Base-by-base conservation (phyloP, 2,329 filamentous ascomycete species). In the Apiospora rasikravindrae region DNA sequence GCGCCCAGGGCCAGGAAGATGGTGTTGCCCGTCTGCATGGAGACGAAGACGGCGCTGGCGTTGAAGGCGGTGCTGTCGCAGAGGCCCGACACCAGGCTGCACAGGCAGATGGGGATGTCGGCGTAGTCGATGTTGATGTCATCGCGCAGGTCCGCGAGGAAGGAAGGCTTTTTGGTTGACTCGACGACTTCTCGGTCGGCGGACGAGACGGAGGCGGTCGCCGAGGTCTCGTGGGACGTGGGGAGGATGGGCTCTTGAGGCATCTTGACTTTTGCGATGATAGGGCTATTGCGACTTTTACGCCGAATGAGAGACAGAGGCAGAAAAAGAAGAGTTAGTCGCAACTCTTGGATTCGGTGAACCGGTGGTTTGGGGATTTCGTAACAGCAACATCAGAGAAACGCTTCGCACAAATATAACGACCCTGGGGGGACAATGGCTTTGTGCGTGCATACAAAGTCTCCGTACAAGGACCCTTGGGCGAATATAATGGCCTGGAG, bases 1-100 rank as follows among this genome's bases (percentile, higher is more conserved):
- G 88, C 86, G 71, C 88, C 89, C 29, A 91, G 86, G 24, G 87
- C 89, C 51, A 91, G 84, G 80, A 91, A 90, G 76, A 91, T 87
- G 13, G 89, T 91, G 80, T 91, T 91, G 51, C 89, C 89, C 83
- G 82, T 84, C 73, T 84, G 82, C 82, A 84, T 84, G 64, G 80
- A 81, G 33, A 83, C 83, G 70, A 83, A 83, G 67, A 82, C 81
- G 64, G 77, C 79, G 37, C 80, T 79, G 29, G 82, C 83, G 72
- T 82, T 83, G 77, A 84, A 83, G 26, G 82, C 79, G 26, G 82
- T 81, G 73, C 81, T 81, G 76, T 85, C 83, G 74, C 82, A 82
- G 53, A 85, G 75, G 0, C 83, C 83, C 1, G 82, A 83, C 14
- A 84, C 76, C 40, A 81, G 77, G 75, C 81, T 79, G 80, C 82